Base-by-base conservation (phyloP, 116 monocot species). In the Posidonia oceanica region DNA sequence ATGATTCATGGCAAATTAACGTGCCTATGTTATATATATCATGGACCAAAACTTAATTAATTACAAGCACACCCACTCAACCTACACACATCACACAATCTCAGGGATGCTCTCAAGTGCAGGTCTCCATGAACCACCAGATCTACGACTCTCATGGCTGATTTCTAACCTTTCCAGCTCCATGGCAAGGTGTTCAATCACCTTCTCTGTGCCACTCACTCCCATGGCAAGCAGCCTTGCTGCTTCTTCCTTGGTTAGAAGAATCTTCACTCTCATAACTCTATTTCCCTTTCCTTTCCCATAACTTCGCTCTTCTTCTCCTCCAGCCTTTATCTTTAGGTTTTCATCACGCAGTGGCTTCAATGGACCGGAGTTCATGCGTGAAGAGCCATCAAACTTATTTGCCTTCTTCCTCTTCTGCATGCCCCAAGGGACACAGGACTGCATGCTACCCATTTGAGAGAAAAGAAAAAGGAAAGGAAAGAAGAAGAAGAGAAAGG, bases 201-300 rank as follows among this genome's bases (percentile, higher is more conserved):
- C n/a, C n/a, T n/a, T n/a, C n/a, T 66, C 37, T 65, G 18, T 36
- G 52, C 62, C 22, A 20, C 54, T 48, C 40, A 66, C 69, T 21
- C 75, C 66, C 48, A 63, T 54, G 1, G 66, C 64, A 29, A 80
- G 54, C 67, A 83, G 56, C 76, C 54, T 72, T 3, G 69, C 74
- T 5, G 70, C 80, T 66, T 83, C 83, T 51, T 71, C 67, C 72
- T 80, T 84, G 14, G 77, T 84, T 17, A 84, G 67, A 36, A 84
- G 65, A 21, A 84, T 68, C 72, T 77, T 84, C 59, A 84, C 63
- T 52, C 84, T 66, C 36, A 84, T 70, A 20, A 68, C 62, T 36
- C 21, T 17, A 15, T 69, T 21, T 64, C 65, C 71, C 29, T 29
- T 29, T 29, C 29, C 29, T 29, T 29, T 29, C 63, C 38, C 16